Conservation (phyloP, 2,329 filamentous ascomycete species). For the Aspergillus novofumigatus region DNA sequence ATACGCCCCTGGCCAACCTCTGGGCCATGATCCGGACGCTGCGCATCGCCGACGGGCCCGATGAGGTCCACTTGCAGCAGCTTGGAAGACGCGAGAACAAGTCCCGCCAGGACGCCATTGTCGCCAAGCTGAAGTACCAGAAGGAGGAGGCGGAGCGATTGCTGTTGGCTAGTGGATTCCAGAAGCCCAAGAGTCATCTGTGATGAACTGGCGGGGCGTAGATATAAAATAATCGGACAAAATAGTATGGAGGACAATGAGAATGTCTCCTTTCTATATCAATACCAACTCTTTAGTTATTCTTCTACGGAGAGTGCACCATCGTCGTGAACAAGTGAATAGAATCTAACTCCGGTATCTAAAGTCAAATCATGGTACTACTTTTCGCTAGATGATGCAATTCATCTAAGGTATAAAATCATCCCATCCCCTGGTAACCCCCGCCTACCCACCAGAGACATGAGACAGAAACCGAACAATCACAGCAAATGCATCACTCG, state of each 20-base stretch:
- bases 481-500: constrained; percentile 16
- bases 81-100: constrained; percentile 54
- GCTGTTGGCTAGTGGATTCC: constrained; percentile 33
- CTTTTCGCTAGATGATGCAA: background rate
- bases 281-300: background rate
- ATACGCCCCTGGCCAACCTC: constrained; percentile 83
- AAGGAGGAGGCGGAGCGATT: constrained; percentile 35
- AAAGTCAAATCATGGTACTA: background rate
- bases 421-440: background rate
- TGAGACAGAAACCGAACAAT: background rate
- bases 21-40: constrained; percentile 79
- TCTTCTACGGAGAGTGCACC: background rate
- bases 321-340: background rate
- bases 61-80: constrained; percentile 79
- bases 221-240: background rate
- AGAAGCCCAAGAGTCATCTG: constrained; percentile 33
- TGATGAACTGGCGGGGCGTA: constrained; percentile 8
- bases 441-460: background rate
- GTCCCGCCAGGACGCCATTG: constrained; percentile 42
- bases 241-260: too few relatives aligned
- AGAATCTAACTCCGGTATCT: background rate
- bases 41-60: constrained; percentile 85
- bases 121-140: constrained; percentile 43
- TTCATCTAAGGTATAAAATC: background rate
- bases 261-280: background rate